Conservation (phyloP, 2,329 filamentous ascomycete species). For the Amesomyces nigricolor region DNA sequence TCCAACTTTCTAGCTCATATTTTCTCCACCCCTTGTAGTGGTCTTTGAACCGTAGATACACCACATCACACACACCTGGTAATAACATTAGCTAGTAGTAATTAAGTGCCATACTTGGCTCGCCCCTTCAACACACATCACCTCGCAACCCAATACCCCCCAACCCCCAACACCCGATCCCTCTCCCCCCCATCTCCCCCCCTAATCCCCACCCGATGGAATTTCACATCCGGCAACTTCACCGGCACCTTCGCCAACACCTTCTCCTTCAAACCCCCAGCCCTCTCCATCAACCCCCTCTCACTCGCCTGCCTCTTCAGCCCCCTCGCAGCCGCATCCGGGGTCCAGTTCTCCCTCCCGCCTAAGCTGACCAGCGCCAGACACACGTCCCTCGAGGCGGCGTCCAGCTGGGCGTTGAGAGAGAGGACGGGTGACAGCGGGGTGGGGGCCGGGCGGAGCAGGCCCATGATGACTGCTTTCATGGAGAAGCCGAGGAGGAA, state of each 20-base stretch:
- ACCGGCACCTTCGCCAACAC: constrained; percentile 2
- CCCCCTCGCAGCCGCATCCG: constrained; percentile 35
- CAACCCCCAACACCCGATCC: constrained; percentile 21
- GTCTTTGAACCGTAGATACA: too few relatives aligned
- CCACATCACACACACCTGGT: too few relatives aligned
- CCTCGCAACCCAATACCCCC: constrained; percentile 24
- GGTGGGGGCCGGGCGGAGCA: constrained; percentile 40
- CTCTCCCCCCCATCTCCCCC: constrained; percentile 14
- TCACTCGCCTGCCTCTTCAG: constrained; percentile 33
- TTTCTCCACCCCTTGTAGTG: too few relatives aligned
- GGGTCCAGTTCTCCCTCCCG: constrained; percentile 40
- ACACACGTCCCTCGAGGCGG: constrained; percentile 37
- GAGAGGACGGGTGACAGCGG: constrained; percentile 18
- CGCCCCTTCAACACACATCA: background rate
- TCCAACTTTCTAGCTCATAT: too few relatives aligned
- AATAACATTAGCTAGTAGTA: too few relatives aligned
- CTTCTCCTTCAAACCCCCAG: constrained; percentile 8
- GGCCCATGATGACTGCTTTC: constrained; percentile 55
- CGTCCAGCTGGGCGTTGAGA: constrained; percentile 23
- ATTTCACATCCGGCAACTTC: constrained; percentile 10
- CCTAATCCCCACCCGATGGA: constrained; percentile 22
- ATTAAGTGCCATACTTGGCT: too few relatives aligned
- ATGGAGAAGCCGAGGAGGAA: constrained; percentile 40
- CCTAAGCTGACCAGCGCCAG: constrained; percentile 43
- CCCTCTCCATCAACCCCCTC: constrained; percentile 12